Percentiles rank a stretch among this genome's conserved stretches.
Evolutionary conservation across 768 basidiomycete species (phyloP).

Genomic region (Boletus coccyginus): DNA sequence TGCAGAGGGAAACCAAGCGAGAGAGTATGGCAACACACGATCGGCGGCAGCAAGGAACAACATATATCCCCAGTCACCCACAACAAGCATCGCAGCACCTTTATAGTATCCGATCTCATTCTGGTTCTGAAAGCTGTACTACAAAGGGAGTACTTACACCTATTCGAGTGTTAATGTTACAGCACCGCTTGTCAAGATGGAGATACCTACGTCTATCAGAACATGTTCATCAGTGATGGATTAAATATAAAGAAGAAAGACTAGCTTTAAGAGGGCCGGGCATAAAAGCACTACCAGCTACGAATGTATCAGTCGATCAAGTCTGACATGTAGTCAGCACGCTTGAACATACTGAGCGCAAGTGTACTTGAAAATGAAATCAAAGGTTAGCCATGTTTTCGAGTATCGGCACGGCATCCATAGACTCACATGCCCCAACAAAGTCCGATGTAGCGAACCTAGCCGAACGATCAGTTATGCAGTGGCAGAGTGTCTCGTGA

Average conservation of each 20-base stretch:
- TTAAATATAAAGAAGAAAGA: not conserved
- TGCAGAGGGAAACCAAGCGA: too few relatives aligned
- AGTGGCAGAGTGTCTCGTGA: not conserved
- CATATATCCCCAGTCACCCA: constrained; percentile 1
- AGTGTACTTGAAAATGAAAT: not conserved
- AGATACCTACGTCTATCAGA: constrained; percentile 7
- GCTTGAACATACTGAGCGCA: constrained; percentile 2
- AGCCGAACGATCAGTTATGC: not conserved
- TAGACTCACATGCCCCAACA: constrained; percentile 4
- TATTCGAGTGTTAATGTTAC: not conserved
- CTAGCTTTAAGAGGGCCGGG: constrained; percentile 2
- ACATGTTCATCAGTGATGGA: not conserved
- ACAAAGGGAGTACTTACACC: constrained; percentile 9
- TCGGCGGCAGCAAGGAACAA: constrained; percentile 9
- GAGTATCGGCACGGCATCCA: not conserved
- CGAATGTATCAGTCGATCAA: not conserved
- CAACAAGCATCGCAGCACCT: not conserved
- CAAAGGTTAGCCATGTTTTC: not conserved
- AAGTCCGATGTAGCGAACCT: constrained; percentile 12
- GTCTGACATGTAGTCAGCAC: not conserved
- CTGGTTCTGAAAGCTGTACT: not conserved
- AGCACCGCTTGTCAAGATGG: not conserved
- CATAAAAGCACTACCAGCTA: constrained; percentile 3
- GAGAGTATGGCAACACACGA: not conserved
- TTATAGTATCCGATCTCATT: not conserved